These are phyloP conservation scores for Dryadomyces quercivorus DNA, from an alignment of 2,329 filamentous ascomycete genomes.

Conservation along the genomic window DNA sequence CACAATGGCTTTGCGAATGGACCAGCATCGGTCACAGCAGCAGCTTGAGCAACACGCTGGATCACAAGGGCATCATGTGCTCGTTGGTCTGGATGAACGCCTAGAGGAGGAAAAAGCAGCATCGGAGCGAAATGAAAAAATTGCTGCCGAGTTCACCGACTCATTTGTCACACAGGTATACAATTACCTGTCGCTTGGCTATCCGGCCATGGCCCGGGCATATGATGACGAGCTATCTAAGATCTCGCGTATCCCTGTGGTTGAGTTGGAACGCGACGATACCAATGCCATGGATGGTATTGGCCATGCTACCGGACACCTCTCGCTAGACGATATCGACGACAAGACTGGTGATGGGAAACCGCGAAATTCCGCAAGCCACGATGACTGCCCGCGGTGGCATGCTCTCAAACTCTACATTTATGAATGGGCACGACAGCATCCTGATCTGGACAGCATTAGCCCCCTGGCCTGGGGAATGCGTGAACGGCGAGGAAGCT, in stretches of 20 bases:
- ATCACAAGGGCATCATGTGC: conserved; percentile 27
- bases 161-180: conserved; percentile 89
- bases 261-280: conserved; percentile 63
- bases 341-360: background rate
- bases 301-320: conserved; percentile 53
- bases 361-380: conserved; percentile 17
- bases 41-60: conserved; percentile 16
- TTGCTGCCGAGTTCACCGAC: conserved; percentile 62
- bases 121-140: conserved; percentile 39
- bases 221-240: conserved; percentile 80
- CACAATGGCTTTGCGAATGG: background rate
- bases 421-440: conserved; percentile 78
- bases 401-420: conserved; percentile 74
- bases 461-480: conserved; percentile 56
- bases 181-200: conserved; percentile 90
- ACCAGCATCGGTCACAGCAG: conserved; percentile 10
- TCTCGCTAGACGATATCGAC: conserved; percentile 48
- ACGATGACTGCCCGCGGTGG: conserved; percentile 60
- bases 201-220: conserved; percentile 69
- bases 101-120: conserved; percentile 35
- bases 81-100: conserved; percentile 39
- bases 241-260: conserved; percentile 58
- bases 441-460: conserved; percentile 57
- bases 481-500: conserved; percentile 54
- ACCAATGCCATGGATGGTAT: conserved; percentile 32